These are phyloP conservation scores for Crepidotus variabilis DNA, from an alignment of 768 basidiomycete species.

Conservation along the genomic window DNA sequence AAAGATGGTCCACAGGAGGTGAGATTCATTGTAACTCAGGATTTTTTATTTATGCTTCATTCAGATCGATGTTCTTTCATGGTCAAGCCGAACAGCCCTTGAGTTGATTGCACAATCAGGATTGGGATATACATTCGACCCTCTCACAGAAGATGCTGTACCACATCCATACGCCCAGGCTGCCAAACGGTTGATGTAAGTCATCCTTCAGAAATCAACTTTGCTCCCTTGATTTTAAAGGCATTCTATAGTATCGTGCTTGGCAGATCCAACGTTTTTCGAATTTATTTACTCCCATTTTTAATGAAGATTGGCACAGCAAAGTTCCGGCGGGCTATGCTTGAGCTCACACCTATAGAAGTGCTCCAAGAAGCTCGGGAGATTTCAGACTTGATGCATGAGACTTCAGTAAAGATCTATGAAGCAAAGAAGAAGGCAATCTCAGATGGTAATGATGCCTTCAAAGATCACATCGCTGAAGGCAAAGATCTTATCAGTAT, in stretches of 20 bases:
- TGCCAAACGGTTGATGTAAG: slow-evolving; percentile 14
- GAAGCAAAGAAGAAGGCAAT: slow-evolving; percentile 30
- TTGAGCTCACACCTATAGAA: slow-evolving; percentile 26
- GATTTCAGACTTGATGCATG: slow-evolving; percentile 29
- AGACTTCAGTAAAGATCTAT: slow-evolving; percentile 29
- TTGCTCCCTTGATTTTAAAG: not conserved
- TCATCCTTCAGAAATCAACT: not conserved
- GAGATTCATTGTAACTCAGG: not conserved
- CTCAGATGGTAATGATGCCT: slow-evolving; percentile 26
- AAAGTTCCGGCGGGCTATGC: slow-evolving; percentile 22
- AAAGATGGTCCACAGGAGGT: slow-evolving; percentile 9
- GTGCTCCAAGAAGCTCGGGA: slow-evolving; percentile 21
- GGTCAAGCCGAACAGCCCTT: slow-evolving; percentile 33
- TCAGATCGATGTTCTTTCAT: slow-evolving; percentile 26
- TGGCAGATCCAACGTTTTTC: not conserved
- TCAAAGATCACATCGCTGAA: slow-evolving; percentile 26
- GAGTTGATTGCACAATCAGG: slow-evolving; percentile 35
- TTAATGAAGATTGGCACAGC: slow-evolving; percentile 12
- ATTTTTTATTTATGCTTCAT: not conserved
- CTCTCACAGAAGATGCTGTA: slow-evolving; percentile 17
- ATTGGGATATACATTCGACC: slow-evolving; percentile 33
- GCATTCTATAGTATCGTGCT: not conserved
- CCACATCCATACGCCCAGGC: slow-evolving; percentile 10
- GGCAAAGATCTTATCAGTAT: slow-evolving; percentile 43
- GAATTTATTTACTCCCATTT: not conserved